Conservation (phyloP, 108 stramenopile species). For the Nitzschia sp. region DNA sequence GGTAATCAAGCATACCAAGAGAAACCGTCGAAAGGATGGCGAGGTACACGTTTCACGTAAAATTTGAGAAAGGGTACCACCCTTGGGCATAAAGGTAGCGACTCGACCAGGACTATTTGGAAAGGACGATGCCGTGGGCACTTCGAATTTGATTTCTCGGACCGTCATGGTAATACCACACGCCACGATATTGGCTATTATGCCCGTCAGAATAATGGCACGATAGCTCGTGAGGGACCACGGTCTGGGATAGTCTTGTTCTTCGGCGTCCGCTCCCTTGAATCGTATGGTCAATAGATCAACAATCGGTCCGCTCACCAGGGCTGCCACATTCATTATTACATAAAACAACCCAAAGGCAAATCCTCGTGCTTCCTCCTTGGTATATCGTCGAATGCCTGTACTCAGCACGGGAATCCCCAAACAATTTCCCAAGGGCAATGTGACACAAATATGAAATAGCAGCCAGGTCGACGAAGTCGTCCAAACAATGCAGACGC, state of each 20-base stretch:
- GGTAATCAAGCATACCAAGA: slow-evolving; percentile 72
- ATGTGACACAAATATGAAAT: slow-evolving; percentile 34
- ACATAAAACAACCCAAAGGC: slow-evolving; percentile 87
- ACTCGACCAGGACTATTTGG: slow-evolving; percentile 22
- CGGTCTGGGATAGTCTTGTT: slow-evolving; percentile 1
- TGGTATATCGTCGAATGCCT: slow-evolving; percentile 70
- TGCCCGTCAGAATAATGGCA: slow-evolving; percentile 66
- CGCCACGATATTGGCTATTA: slow-evolving; percentile 61
- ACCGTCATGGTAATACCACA: slow-evolving; percentile 55
- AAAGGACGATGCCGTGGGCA: neutral
- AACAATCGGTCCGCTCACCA: slow-evolving; percentile 71
- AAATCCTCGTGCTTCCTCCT: slow-evolving; percentile 67
- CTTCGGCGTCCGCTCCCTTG: slow-evolving; percentile 18
- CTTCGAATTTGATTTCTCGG: slow-evolving; percentile 65
- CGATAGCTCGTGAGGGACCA: slow-evolving; percentile 71
- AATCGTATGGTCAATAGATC: slow-evolving; percentile 62
- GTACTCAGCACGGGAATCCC: slow-evolving; percentile 74
- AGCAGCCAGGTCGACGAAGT: slow-evolving; percentile 44
- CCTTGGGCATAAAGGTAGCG: slow-evolving; percentile 49
- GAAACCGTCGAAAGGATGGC: slow-evolving; percentile 76
- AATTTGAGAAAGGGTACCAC: slow-evolving; percentile 53
- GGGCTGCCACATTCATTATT: slow-evolving; percentile 82
- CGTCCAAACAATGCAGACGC: slow-evolving; percentile 44
- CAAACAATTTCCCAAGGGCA: slow-evolving; percentile 65
- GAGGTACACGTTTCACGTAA: slow-evolving; percentile 50